Evolutionary conservation across 2,329 filamentous ascomycete species (phyloP).

Genomic region (Diaporthe velutina): DNA sequence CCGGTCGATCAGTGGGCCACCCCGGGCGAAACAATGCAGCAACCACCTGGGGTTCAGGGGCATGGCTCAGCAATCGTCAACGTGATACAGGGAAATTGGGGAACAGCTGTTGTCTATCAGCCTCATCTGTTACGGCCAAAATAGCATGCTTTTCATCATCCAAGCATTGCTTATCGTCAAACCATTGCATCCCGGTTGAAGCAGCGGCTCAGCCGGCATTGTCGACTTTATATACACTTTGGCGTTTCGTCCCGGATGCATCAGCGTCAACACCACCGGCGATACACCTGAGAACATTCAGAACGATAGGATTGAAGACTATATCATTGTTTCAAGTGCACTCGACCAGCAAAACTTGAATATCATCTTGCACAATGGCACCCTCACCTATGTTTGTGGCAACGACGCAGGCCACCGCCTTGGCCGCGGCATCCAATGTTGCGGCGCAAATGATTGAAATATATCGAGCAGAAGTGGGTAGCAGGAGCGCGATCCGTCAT

Average conservation of each 20-base stretch:
- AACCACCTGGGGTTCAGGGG: conserved; percentile 9
- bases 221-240: not conserved
- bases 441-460: conserved; percentile 67
- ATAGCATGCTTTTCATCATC: not conserved
- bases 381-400: conserved; percentile 64
- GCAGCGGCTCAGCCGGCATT: not conserved
- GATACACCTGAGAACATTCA: not conserved
- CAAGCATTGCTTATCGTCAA: not conserved
- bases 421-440: conserved; percentile 67
- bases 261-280: not conserved
- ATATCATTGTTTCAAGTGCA: not conserved
- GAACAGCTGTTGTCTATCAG: not conserved
- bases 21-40: not conserved
- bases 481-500: conserved; percentile 11
- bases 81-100: not conserved
- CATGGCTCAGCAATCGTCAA: not conserved
- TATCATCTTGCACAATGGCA: conserved; percentile 48
- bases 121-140: not conserved
- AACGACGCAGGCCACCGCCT: conserved; percentile 64
- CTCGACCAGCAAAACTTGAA: not conserved
- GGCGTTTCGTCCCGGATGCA: not conserved
- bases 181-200: not conserved
- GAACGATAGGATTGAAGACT: not conserved
- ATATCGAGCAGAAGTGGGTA: conserved; percentile 58
- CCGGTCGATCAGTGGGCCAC: conserved; percentile 1